Evolutionary conservation across 2,329 filamentous ascomycete genomes (phyloP).

Genomic region (Alternaria sp.): DNA sequence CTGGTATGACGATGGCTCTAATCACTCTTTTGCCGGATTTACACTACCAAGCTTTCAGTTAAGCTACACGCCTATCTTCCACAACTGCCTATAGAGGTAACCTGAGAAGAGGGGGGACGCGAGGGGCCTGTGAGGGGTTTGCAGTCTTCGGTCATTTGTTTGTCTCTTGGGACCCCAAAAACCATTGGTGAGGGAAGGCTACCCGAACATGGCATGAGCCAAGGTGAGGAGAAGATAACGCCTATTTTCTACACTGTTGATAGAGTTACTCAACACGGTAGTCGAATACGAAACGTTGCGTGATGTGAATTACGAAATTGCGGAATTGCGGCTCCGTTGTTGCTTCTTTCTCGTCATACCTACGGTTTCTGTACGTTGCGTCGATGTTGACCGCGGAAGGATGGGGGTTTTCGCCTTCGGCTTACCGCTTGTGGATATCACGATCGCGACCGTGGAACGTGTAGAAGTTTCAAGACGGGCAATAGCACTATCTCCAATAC

Average conservation of each 20-base stretch:
- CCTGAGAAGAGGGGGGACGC: not conserved
- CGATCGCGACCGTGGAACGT: not conserved
- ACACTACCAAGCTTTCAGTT: conserved; percentile 1
- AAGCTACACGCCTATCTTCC: conserved; percentile 10
- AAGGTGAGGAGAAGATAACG: conserved; percentile 17
- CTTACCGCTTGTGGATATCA: not conserved
- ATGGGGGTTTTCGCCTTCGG: not conserved
- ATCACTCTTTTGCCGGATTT: not conserved
- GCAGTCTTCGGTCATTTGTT: conserved; percentile 1
- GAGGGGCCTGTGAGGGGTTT: not conserved
- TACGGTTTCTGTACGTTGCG: not conserved
- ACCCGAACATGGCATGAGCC: not conserved
- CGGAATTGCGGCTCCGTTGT: not conserved
- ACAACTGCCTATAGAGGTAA: conserved; percentile 4
- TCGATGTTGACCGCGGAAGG: not conserved
- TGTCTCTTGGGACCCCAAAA: not conserved
- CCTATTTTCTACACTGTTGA: conserved; percentile 14
- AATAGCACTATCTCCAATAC: conserved; percentile 8
- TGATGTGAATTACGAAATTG: not conserved
- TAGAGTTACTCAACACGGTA: conserved; percentile 16
- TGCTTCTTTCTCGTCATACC: not conserved
- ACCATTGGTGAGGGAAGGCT: not conserved
- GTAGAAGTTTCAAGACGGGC: conserved; percentile 4
- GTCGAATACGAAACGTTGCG: not conserved
- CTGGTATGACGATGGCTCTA: not conserved